Conservation (phyloP, 2,329 filamentous ascomycete genomes). For the Fusarium dlaminii region DNA sequence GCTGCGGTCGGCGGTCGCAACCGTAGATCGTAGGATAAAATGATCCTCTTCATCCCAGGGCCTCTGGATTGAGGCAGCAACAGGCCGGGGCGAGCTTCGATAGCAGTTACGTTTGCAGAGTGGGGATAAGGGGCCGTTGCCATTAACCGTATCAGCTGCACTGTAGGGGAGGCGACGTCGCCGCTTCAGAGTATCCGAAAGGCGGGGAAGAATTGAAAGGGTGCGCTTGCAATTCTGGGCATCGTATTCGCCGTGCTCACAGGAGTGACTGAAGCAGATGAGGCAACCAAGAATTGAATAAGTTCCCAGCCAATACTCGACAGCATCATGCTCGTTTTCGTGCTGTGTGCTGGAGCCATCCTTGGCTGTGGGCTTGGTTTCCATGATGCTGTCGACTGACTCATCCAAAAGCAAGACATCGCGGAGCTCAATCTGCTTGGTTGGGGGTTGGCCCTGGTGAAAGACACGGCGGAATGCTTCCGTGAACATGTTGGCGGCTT, state of each 20-base stretch:
- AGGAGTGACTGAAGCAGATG: slow-evolving; percentile 69
- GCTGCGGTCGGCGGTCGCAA: slow-evolving; percentile 54
- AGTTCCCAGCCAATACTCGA: slow-evolving; percentile 62
- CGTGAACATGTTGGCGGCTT: slow-evolving; percentile 60
- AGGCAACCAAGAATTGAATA: slow-evolving; percentile 66
- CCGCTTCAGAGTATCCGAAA: slow-evolving; percentile 47
- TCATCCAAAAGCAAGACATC: slow-evolving; percentile 65
- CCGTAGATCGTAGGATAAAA: slow-evolving; percentile 58
- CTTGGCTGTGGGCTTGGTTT: slow-evolving; percentile 63
- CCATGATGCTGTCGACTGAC: slow-evolving; percentile 62
- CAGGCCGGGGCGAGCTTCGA: slow-evolving; percentile 35
- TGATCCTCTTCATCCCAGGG: slow-evolving; percentile 62
- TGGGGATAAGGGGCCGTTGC: slow-evolving; percentile 8
- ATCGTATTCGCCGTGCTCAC: slow-evolving; percentile 69
- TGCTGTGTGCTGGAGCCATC: slow-evolving; percentile 49
- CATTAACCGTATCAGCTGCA: slow-evolving; percentile 20
- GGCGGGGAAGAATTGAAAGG: slow-evolving; percentile 57
- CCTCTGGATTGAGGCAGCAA: slow-evolving; percentile 10
- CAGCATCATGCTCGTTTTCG: slow-evolving; percentile 51
- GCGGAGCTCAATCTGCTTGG: slow-evolving; percentile 57
- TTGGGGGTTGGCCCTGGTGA: slow-evolving; percentile 44
- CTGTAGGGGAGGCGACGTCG: slow-evolving; percentile 31
- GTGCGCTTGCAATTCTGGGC: slow-evolving; percentile 62
- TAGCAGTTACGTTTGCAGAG: slow-evolving; percentile 58
- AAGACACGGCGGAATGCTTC: slow-evolving; percentile 68